These are phyloP conservation scores for Pichia sp. DNA, from an alignment of 1,139 yeast genomes.

Conservation along the genomic window DNA sequence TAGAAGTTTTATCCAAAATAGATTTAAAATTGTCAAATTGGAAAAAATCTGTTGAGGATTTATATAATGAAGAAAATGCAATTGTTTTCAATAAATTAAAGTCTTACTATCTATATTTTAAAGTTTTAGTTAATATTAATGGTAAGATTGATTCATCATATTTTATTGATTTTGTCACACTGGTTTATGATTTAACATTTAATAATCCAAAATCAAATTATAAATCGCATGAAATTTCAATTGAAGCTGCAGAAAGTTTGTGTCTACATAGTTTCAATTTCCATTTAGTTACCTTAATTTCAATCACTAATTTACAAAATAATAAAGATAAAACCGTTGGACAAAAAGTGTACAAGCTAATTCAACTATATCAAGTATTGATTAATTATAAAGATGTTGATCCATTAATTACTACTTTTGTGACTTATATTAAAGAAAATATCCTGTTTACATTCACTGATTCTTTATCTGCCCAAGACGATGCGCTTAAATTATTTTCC, in stretches of 20 bases:
- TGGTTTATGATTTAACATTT: constrained; percentile 23
- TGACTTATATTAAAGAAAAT: constrained; percentile 19
- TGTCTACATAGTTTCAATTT: constrained; percentile 28
- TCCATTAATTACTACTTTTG: constrained; percentile 18
- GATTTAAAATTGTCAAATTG: constrained; percentile 23
- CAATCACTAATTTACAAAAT: constrained; percentile 20
- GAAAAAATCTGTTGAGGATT: constrained; percentile 17
- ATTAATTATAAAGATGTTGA: constrained; percentile 21
- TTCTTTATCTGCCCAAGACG: constrained; percentile 14
- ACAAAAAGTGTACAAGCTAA: constrained; percentile 16
- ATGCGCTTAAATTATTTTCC: constrained; percentile 22
- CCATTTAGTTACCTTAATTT: constrained; percentile 24
- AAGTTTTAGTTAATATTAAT: constrained; percentile 22
- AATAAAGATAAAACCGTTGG: constrained; percentile 13
- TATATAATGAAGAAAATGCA: constrained; percentile 21
- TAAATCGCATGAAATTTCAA: constrained; percentile 16
- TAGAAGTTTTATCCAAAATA: constrained; percentile 14
- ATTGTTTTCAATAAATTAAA: constrained; percentile 23
- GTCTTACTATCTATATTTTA: constrained; percentile 27
- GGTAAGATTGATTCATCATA: constrained; percentile 13
- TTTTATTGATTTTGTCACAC: constrained; percentile 18
- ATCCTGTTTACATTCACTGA: constrained; percentile 13
- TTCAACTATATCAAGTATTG: constrained; percentile 23
- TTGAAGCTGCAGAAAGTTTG: constrained; percentile 22
- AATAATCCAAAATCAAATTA: constrained; percentile 12